These are phyloP conservation scores for Eucalyptus cloeziana DNA, from an alignment of 345 rosid genomes.

Conservation along the genomic window DNA sequence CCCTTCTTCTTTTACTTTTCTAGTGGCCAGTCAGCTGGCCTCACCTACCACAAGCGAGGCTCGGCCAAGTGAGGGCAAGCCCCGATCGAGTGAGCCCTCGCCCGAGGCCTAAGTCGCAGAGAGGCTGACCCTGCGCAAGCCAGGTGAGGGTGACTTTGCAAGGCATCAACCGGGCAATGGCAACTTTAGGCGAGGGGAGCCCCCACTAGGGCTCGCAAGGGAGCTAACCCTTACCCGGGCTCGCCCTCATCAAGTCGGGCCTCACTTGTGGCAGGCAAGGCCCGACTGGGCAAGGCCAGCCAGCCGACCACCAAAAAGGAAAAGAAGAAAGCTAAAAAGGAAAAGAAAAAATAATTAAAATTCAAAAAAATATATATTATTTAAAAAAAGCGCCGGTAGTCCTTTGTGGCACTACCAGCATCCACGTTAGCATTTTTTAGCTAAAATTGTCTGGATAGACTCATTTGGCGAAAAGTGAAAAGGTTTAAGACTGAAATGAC, in stretches of 20 bases:
- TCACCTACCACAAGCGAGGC: too few species aligned
- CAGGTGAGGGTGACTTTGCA: fast-evolving
- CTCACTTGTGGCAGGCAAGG: fast-evolving
- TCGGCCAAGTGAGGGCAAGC: fast-evolving
- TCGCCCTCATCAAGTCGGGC: fast-evolving
- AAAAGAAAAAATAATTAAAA: too few species aligned
- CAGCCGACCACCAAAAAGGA: fast-evolving
- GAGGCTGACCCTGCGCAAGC: fast-evolving
- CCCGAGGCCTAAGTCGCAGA: fast-evolving
- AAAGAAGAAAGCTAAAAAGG: too few species aligned
- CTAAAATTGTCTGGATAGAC: fast-evolving
- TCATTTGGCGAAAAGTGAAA: too few species aligned
- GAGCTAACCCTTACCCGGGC: fast-evolving
- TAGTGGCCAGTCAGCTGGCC: fast-evolving
- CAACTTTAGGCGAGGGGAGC: too few species aligned
- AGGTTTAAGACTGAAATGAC: too few species aligned
- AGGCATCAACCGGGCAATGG: fast-evolving
- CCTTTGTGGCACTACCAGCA: fast-evolving
- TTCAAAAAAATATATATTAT: too few species aligned
- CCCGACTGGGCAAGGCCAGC: too few species aligned
- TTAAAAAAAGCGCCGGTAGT: fast-evolving
- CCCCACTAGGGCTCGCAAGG: fast-evolving
- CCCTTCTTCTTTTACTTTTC: too few species aligned
- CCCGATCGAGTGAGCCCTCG: fast-evolving
- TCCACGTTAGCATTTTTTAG: fast-evolving